These are phyloP conservation scores for Epichloe sibirici DNA, from an alignment of 2,329 filamentous ascomycete genomes.

Conservation along the genomic window DNA sequence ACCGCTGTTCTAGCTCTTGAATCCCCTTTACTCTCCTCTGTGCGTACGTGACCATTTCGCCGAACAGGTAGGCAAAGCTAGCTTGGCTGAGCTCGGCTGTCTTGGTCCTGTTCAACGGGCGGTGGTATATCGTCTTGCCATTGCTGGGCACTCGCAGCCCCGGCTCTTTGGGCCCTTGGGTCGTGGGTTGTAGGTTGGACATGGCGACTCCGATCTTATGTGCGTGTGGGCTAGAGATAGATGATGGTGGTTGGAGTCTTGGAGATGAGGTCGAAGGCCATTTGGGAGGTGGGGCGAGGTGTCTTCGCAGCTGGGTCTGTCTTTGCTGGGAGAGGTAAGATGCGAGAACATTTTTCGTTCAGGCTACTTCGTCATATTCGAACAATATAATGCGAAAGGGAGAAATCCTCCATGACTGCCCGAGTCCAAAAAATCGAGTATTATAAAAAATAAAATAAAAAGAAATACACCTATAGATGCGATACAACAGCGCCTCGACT, in stretches of 20 bases:
- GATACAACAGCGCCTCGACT: no score
- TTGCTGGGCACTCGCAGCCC: slow-evolving; percentile 81
- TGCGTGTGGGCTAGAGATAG: not conserved
- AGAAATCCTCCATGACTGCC: no score
- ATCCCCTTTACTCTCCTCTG: slow-evolving; percentile 85
- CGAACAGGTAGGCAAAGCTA: slow-evolving; percentile 91
- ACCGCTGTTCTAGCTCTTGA: slow-evolving; percentile 86
- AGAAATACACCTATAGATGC: no score
- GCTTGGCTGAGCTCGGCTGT: slow-evolving; percentile 83
- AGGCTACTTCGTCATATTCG: no score
- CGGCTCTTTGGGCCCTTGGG: slow-evolving; percentile 31
- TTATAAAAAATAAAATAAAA: no score
- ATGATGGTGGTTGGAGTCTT: not conserved
- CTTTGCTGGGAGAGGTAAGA: no score
- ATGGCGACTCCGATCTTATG: slow-evolving; percentile 18
- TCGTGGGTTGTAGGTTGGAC: slow-evolving; percentile 37
- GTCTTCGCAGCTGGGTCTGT: no score
- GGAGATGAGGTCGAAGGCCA: not conserved
- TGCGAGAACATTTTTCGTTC: no score
- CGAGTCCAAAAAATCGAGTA: no score
- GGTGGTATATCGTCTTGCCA: slow-evolving; percentile 96
- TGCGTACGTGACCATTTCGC: slow-evolving; percentile 93
- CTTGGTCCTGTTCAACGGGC: slow-evolving; percentile 81
- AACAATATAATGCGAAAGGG: no score
- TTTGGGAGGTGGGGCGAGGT: no score